Evolutionary conservation across 192 early-diverging fungal species (phyloP).

Genomic region (Fimicolochytrium jonesii): DNA sequence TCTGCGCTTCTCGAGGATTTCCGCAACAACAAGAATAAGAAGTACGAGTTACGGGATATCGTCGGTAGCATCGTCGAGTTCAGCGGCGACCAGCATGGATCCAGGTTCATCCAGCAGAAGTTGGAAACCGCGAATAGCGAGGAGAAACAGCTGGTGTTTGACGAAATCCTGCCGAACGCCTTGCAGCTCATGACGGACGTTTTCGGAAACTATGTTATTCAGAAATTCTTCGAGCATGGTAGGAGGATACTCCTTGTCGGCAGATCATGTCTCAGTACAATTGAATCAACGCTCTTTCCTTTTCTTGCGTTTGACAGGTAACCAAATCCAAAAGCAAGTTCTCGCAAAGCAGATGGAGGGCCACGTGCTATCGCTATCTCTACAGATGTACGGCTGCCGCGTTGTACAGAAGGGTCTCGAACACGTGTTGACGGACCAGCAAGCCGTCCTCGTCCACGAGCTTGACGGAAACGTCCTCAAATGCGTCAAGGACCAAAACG

Average conservation of each 20-base stretch:
- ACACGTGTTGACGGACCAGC: conserved; percentile 86
- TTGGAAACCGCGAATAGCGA: conserved; percentile 88
- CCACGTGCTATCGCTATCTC: conserved; percentile 85
- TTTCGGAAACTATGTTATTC: conserved; percentile 99
- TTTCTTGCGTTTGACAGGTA: conserved; percentile 28
- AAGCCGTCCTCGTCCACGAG: conserved; percentile 84
- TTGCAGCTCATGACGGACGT: conserved; percentile 98
- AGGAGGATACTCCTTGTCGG: too few relatives aligned
- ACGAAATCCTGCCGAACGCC: conserved; percentile 86
- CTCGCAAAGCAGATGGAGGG: conserved; percentile 95
- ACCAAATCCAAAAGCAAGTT: conserved; percentile 85
- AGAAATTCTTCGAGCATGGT: conserved; percentile 99
- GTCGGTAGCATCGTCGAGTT: conserved; percentile 93
- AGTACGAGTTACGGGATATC: conserved; percentile 95
- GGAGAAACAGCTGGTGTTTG: conserved; percentile 96
- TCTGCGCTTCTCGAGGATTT: conserved; percentile 94
- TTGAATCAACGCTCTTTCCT: too few relatives aligned
- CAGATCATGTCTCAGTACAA: too few relatives aligned
- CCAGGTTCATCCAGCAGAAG: conserved; percentile 98
- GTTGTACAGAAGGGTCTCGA: conserved; percentile 99
- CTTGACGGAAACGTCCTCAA: conserved; percentile 94
- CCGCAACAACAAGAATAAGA: conserved; percentile 94
- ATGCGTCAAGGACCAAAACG: conserved; percentile 99
- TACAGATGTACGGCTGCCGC: conserved; percentile 99
- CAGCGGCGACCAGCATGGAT: conserved; percentile 97